A percentile compares a stretch with the other conserved stretches of the same genome.
Evolutionary conservation across 208 protist species (phyloP).

Genomic region (Zelonia costaricensis): DNA sequence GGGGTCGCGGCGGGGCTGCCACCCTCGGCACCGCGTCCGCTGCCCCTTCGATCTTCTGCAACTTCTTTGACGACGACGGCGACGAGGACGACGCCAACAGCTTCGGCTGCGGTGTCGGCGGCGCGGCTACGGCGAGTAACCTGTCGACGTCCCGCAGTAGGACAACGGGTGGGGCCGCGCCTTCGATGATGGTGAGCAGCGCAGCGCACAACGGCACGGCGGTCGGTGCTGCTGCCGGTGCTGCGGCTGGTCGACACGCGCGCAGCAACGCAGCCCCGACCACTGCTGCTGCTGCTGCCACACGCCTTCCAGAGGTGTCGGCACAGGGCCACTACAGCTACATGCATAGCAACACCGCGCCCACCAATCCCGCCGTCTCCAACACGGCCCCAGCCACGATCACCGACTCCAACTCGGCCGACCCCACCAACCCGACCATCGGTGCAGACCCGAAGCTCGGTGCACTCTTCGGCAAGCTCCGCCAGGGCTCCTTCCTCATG

Average conservation of each 20-base stretch:
- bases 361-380: no score
- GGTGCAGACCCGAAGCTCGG: neutral
- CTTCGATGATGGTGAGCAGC: neutral
- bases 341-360: no score
- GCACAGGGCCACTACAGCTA: neutral
- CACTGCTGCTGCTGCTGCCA: neutral
- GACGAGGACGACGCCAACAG: neutral
- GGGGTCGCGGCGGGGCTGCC: neutral
- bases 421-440: neutral
- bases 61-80: constrained; percentile 1
- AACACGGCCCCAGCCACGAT: neutral
- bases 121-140: no score
- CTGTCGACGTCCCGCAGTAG: no score
- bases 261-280: no score
- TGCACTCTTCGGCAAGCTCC: neutral
- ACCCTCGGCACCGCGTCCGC: neutral
- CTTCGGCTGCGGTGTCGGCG: neutral
- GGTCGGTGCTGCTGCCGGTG: no score
- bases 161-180: neutral
- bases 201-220: no score
- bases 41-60: neutral
- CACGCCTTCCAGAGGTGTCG: neutral
- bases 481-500: constrained; percentile 10
- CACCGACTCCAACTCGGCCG: neutral
- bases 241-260: no score